A percentile compares a stretch with the other conserved stretches of the same genome.
phyloP scores from a whole-genome alignment of 495 filamentous ascomycete genomes.

The Letharia columbiana region DNA sequence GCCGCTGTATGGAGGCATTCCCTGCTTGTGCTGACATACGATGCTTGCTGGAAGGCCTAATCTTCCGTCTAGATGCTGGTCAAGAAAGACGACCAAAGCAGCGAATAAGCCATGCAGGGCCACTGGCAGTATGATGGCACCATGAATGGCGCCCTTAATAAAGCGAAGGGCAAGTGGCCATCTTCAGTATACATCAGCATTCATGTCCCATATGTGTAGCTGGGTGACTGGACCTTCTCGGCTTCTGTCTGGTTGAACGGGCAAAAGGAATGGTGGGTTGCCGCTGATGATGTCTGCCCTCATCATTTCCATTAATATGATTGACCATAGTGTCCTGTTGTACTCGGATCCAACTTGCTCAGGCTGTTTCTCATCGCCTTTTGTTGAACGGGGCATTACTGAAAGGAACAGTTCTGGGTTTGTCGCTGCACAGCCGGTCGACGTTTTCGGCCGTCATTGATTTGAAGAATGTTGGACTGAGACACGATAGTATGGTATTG shows the following conservation, averaged over 20 bases:
- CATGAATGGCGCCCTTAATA: conserved; percentile 68
- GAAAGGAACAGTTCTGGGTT: neutral
- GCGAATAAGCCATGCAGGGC: conserved; percentile 55
- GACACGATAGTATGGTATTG: neutral
- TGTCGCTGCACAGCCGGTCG: neutral
- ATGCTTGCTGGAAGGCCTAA: conserved; percentile 58
- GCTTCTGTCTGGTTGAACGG: conserved; percentile 25
- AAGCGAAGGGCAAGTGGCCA: conserved; percentile 69
- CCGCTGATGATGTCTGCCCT: conserved; percentile 23
- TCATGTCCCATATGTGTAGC: too few relatives aligned
- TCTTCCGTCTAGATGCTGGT: conserved; percentile 45
- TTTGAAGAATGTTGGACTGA: neutral
- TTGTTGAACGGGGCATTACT: neutral
- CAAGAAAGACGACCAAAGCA: conserved; percentile 53
- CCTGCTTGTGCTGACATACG: conserved; percentile 33
- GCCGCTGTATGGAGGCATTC: neutral
- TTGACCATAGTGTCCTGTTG: conserved; percentile 8
- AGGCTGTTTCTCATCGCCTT: neutral
- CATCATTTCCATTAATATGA: conserved; percentile 2
- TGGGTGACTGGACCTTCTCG: conserved; percentile 19
- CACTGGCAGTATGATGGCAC: conserved; percentile 55
- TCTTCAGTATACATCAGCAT: conserved; percentile 30
- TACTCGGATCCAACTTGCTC: neutral
- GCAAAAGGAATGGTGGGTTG: conserved; percentile 25
- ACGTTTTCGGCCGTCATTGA: conserved; percentile 2